Evolutionary conservation across 345 rosid genomes (phyloP).

Genomic region (Gossypium turneri): DNA sequence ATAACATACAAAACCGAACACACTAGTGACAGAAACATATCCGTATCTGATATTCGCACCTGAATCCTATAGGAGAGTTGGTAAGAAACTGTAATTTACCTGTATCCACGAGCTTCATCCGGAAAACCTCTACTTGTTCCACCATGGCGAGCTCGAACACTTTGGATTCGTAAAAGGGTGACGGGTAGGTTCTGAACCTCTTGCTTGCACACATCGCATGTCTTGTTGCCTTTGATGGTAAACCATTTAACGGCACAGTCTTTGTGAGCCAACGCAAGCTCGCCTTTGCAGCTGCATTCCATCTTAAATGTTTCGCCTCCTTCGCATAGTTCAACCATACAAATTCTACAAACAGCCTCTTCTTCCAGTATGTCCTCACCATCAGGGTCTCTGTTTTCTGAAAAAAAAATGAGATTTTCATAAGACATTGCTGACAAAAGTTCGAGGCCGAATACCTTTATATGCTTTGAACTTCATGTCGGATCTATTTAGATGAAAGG

Average conservation of each 20-base stretch:
- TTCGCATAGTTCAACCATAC: constrained; percentile 79
- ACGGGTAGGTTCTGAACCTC: constrained; percentile 88
- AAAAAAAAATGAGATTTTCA: constrained; percentile 8
- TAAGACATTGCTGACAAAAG: constrained; percentile 1
- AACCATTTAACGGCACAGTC: constrained; percentile 99
- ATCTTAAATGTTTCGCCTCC: constrained; percentile 94
- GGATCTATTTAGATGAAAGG: neutral
- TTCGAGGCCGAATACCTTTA: neutral
- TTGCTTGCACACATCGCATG: constrained; percentile 86
- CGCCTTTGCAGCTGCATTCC: constrained; percentile 99
- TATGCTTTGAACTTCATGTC: neutral
- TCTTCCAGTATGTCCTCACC: constrained; percentile 93
- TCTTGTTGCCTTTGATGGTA: constrained; percentile 86
- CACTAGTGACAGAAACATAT: neutral
- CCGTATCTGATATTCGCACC: neutral
- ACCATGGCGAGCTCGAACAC: constrained; percentile 32
- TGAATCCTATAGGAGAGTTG: neutral
- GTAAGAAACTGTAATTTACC: constrained; percentile 30
- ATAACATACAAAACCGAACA: neutral
- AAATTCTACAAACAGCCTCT: constrained; percentile 93
- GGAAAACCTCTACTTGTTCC: constrained; percentile 21
- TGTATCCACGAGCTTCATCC: constrained; percentile 39
- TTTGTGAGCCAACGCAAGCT: constrained; percentile 88
- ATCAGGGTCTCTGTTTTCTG: constrained; percentile 52
- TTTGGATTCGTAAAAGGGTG: constrained; percentile 71